These are phyloP conservation scores for Phaeosphaeriaceae sp. DNA, from an alignment of 2,329 filamentous ascomycete genomes.

Conservation along the genomic window DNA sequence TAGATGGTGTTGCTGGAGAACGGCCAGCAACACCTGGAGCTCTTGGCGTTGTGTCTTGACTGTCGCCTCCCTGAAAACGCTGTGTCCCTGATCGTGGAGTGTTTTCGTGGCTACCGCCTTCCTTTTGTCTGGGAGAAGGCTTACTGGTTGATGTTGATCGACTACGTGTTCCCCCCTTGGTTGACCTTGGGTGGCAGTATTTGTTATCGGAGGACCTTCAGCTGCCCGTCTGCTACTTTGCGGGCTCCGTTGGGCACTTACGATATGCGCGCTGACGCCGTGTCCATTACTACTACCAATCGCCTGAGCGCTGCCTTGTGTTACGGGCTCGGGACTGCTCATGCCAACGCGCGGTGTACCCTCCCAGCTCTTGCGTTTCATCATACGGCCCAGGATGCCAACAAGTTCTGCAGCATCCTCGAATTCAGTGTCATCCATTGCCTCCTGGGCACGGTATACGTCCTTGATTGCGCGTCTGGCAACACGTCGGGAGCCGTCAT, in stretches of 20 bases:
- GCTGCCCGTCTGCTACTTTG: slow-evolving; percentile 32
- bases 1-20: slow-evolving; percentile 43
- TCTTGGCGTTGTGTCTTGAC: slow-evolving; percentile 42
- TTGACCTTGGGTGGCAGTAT: slow-evolving; percentile 26
- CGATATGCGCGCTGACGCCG: slow-evolving; percentile 10
- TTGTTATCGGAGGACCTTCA: slow-evolving; percentile 33
- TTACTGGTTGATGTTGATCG: slow-evolving; percentile 38
- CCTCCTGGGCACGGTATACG: slow-evolving; percentile 88
- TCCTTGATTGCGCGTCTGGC: slow-evolving; percentile 86
- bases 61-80: slow-evolving; percentile 31
- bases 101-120: slow-evolving; percentile 30
- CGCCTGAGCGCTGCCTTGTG: slow-evolving; percentile 21
- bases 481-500: slow-evolving; percentile 74
- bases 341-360: slow-evolving; percentile 43
- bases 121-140: slow-evolving; percentile 26
- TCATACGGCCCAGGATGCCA: slow-evolving; percentile 84
- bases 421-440: slow-evolving; percentile 95
- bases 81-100: slow-evolving; percentile 35
- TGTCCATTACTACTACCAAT: slow-evolving; percentile 12
- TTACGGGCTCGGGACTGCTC: slow-evolving; percentile 36
- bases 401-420: slow-evolving; percentile 89
- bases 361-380: slow-evolving; percentile 66
- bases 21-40: slow-evolving; percentile 34
- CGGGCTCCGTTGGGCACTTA: slow-evolving; percentile 29
- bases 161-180: slow-evolving; percentile 30